Evolutionary conservation across 2,329 filamentous ascomycete genomes (phyloP), one percentile per base, ranked within the genome.

Genomic region (Claviceps monticola): DNA sequence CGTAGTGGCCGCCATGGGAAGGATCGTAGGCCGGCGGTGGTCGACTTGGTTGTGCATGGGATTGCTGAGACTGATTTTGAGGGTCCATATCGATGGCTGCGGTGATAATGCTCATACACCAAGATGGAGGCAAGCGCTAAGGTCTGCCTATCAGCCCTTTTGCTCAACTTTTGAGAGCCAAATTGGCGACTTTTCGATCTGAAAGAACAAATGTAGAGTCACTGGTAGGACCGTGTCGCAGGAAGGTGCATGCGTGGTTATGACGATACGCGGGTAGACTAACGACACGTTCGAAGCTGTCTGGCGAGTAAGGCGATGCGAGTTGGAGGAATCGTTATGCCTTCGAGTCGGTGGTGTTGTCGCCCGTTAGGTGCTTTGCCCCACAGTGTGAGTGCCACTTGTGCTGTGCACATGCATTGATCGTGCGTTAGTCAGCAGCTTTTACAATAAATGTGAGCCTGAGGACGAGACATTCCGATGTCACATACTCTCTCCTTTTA

Each of bases 1-100:
- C 84, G 71, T 88, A 89, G 67, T 89, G 86, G 50, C 86, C 86
- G 55, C 84, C 85, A 63, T 85, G 81, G 59, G 72, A 76, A 49
- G 80, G 80, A 68, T 89, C 84, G 66, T 89, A 89, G n/a, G 79
- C 75, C 16, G 80, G 80, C 61, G 78, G 74, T 57, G 76, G 73
- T 58, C 79, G 77, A 61, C 71, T 74, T 62, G 77, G 74, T 63
- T 83, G 80, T 48, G 68, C 63, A 62, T 79, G 78, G 55, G 76
- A 70, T 54, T 78, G 67, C 54, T 71, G 70, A 55, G 74, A 69
- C 50, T 75, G 71, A 53, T 67, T 67, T 54, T 70, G 68, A 43
- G 66, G 59, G 54, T 71, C 68, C 68, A 71, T 71, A 21, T 19
- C 43, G 50, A 49, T 57, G 54, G 49, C 49, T 43, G 52, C 49